Evolutionary conservation across 805 yeast species (phyloP), one percentile per base, ranked within the genome.

Genomic region (Yamadazyma sp.): DNA sequence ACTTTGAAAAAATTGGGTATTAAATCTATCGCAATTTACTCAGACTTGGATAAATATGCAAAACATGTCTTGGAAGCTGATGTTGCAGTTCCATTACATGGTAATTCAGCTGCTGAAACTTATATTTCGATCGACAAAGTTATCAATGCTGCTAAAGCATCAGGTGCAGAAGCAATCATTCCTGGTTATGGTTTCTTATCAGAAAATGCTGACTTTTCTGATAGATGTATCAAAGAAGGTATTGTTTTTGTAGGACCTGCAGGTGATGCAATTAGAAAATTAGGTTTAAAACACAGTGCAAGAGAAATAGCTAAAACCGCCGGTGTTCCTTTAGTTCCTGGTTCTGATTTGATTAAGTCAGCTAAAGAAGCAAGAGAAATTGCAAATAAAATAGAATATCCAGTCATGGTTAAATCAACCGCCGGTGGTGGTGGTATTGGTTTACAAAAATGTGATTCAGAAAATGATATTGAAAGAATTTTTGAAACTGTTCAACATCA

Each of bases 401-500:
- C 98, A 19, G 78, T 91, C 22, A 91, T 91, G 98, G 86, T 93
- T 33, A 91, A 91, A 62, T 84, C 95, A 17, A 93, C 98, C 42
- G 98, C 98, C 17, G 98, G 98, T 57, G 98, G 98, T 54, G 98
- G 98, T 62, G 98, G 98, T 64, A 91, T 91, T 53, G 98, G 98
- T 45, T 69, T 91, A 49, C 97, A 91, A 60, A 85, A 88, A 56
- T 97, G 89, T 40, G 96, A 89, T 52, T 73, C 79, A 23, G 85
- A 76, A 47, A 78, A 59, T 13, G 97, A 93, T 41, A 79, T 93
- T 44, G 86, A 79, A 62, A 67, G 83, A 43, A 94, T 89, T 10
- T 91, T 87, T 62, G 84, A 78, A 52, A 82, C 95, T 7, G 98
- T 93, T 28, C 82, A 86, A 55, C 96, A 88, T 62, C 96, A 88